These are phyloP conservation scores for Juncus inflexus DNA, from an alignment of 176 grass and related monocot species.

Conservation along the genomic window DNA sequence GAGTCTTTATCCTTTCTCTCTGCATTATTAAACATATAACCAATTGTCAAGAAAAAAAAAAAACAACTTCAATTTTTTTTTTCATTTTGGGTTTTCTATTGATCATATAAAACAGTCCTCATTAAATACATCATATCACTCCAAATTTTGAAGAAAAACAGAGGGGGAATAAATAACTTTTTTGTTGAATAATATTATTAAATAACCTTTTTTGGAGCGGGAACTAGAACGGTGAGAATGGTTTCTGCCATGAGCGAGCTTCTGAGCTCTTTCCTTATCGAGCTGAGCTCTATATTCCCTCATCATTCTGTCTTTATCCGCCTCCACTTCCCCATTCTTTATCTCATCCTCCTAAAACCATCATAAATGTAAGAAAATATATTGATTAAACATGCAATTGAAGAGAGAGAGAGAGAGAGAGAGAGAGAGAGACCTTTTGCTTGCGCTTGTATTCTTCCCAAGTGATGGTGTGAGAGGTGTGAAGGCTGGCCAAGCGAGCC, in stretches of 20 bases:
- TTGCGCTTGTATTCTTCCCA: slow-evolving; percentile 99
- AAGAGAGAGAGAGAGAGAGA: background rate
- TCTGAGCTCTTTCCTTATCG: slow-evolving; percentile 89
- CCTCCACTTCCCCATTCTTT: slow-evolving; percentile 88
- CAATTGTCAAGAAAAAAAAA: background rate
- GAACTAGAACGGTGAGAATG: slow-evolving; percentile 43
- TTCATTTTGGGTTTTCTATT: no score
- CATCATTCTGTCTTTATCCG: slow-evolving; percentile 99
- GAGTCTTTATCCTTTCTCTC: slow-evolving; percentile 83
- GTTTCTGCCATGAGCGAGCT: slow-evolving; percentile 64
- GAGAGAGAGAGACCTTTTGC: slow-evolving; percentile 66
- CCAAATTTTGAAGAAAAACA: background rate
- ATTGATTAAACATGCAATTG: slow-evolving; percentile 24
- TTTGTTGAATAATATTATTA: background rate
- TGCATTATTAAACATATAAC: slow-evolving; percentile 32
- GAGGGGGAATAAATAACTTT: slow-evolving; percentile 7
- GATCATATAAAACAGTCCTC: background rate
- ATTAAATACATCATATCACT: background rate
- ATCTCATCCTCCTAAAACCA: slow-evolving; percentile 94
- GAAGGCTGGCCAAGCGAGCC: slow-evolving; percentile 96
- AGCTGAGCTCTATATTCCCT: slow-evolving; percentile 99
- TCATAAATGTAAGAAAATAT: no score
- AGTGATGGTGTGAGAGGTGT: slow-evolving; percentile 91
- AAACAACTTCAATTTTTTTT: slow-evolving; percentile 1
- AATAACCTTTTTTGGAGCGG: slow-evolving; percentile 68